A percentile compares a stretch with the other conserved stretches of the same genome.
phyloP scores from a whole-genome alignment of 2,329 filamentous ascomycete genomes.

The Didymella segeticola region DNA sequence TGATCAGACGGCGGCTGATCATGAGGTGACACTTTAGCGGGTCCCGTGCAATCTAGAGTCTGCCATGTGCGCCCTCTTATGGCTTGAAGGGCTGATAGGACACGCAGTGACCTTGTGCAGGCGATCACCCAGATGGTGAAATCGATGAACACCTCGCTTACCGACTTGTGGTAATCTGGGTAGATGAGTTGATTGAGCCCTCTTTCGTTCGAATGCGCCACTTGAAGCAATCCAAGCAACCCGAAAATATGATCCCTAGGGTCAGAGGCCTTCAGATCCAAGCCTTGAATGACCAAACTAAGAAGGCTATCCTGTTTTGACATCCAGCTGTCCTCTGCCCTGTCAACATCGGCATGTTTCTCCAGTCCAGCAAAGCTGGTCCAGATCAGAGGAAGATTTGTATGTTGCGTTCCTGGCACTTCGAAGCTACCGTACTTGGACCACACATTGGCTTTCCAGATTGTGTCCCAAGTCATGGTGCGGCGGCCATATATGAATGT shows the following conservation, averaged over 20 bases:
- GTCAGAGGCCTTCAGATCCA: background rate
- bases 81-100: background rate
- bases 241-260: background rate
- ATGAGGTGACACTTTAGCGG: background rate
- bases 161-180: background rate
- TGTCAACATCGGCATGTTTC: no score
- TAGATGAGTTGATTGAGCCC: background rate
- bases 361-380: background rate
- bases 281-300: background rate
- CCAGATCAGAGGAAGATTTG: background rate
- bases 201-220: background rate
- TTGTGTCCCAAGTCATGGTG: background rate
- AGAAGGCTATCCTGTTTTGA: background rate
- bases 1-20: background rate
- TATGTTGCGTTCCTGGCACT: background rate
- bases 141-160: background rate
- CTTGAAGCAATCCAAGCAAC: background rate
- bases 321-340: no score
- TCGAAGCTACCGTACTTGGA: background rate
- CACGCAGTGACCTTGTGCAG: background rate
- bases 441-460: background rate
- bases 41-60: background rate
- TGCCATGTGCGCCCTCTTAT: background rate
- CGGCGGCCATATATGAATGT: background rate
- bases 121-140: background rate